phyloP scores from a whole-genome alignment of 1,139 yeast genomes.

The Sugiyamaella xylanicola region DNA sequence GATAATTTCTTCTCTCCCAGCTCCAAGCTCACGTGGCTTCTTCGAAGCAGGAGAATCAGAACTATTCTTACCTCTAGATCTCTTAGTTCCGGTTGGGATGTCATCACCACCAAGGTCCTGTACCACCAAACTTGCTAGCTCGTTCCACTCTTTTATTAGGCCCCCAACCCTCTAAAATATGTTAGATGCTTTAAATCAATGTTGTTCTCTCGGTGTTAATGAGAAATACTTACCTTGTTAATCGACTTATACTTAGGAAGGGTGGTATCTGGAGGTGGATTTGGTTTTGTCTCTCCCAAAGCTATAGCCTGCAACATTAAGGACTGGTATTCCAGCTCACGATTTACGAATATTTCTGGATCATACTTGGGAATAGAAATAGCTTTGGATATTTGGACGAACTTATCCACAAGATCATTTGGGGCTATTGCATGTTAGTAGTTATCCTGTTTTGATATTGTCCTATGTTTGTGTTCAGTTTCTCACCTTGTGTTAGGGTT shows the following conservation, averaged over 20 bases:
- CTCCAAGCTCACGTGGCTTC: conserved; percentile 13
- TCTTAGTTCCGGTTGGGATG: conserved; percentile 8
- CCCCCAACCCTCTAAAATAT: conserved; percentile 27
- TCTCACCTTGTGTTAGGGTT: conserved; percentile 1
- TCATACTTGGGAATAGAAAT: conserved; percentile 42
- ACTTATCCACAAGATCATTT: conserved; percentile 41
- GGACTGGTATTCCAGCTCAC: conserved; percentile 67
- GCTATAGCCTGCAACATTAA: conserved; percentile 65
- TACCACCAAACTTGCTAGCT: conserved; percentile 8
- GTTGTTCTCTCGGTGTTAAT: neutral
- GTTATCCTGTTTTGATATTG: neutral
- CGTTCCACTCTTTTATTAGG: conserved; percentile 27
- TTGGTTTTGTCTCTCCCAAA: conserved; percentile 58
- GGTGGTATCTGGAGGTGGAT: conserved; percentile 41
- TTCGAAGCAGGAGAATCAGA: conserved; percentile 11
- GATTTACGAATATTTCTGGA: conserved; percentile 67
- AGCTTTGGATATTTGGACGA: conserved; percentile 44
- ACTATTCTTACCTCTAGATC: conserved; percentile 1
- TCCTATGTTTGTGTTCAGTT: neutral
- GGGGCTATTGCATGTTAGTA: conserved; percentile 32
- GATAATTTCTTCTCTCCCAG: conserved; percentile 10
- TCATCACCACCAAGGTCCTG: neutral
- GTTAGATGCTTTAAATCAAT: neutral
- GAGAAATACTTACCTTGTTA: conserved; percentile 17
- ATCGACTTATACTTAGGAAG: conserved; percentile 43